Conservation (phyloP, 177 flowering plant genomes). For the Tripterygium wilfordii region DNA sequence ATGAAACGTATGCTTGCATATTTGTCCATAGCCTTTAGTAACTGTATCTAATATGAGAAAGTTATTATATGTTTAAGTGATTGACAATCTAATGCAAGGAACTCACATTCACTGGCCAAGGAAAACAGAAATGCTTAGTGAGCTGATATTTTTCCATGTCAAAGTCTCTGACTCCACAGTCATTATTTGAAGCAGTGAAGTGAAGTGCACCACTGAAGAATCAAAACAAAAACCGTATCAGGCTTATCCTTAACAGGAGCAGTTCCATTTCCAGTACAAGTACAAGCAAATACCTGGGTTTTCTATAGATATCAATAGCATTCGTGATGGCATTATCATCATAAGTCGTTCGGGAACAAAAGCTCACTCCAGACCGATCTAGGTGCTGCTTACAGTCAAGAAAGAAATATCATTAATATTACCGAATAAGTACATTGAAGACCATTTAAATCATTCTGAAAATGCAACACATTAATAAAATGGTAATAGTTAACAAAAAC, state of each 20-base stretch:
- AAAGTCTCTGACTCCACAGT: conserved; percentile 71
- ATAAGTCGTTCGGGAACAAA: conserved; percentile 75
- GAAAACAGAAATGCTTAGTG: conserved; percentile 51
- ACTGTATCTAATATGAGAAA: no score
- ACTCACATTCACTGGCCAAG: conserved; percentile 94
- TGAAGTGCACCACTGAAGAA: conserved; percentile 58
- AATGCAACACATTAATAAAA: no score
- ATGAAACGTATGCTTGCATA: no score
- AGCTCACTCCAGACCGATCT: conserved; percentile 72
- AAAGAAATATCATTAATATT: no score
- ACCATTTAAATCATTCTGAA: no score
- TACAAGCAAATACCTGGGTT: conserved; percentile 39
- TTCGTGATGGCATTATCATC: conserved; percentile 89
- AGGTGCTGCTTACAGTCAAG: conserved; percentile 66
- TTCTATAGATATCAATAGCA: conserved; percentile 70
- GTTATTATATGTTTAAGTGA: background rate
- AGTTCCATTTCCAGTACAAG: background rate
- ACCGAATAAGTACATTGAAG: no score
- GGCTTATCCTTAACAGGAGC: background rate
- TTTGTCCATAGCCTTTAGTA: no score
- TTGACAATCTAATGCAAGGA: background rate
- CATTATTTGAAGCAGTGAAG: conserved; percentile 83
- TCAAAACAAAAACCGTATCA: background rate
- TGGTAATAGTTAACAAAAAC: no score
- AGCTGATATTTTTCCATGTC: conserved; percentile 77